Evolutionary conservation across 2,329 filamentous ascomycete genomes (phyloP), one percentile per base, ranked within the genome.

Genomic region (Arachnomyces sp.): DNA sequence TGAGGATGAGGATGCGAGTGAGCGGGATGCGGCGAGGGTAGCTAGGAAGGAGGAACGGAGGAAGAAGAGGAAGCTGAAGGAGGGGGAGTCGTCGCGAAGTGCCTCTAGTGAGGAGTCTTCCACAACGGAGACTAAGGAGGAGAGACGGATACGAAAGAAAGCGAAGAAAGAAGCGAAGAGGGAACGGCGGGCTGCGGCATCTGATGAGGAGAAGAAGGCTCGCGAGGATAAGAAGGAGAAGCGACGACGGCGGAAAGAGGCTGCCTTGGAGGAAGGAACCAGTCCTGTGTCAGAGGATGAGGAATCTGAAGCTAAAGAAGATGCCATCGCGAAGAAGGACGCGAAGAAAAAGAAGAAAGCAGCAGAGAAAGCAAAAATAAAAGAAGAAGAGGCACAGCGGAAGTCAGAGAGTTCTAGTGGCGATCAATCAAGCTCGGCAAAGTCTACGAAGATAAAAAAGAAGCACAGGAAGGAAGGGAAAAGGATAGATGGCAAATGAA

Each of bases 201-300:
- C 5, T 20, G 20, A 9, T 16, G 17, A 44, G 36, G 36, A 47
- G 43, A 41, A 50, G 48, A 25, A 25, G 20, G 20, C 20, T 25
- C 20, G 20, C 9, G 20, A 25, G 42, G 45, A 48, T 33, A 40
- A 38, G 29, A 51, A 50, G 42, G 46, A 42, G 39, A 40, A 45
- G 35, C 54, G 32, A 61, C 52, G 12, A 9, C 20, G 9, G 20
- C 20, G 20, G 9, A 9, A 25, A 25, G 9, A 5, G 9, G 9
- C 36, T 2, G 28, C 9, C 14, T 20, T 15, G n/a, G 30, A 35
- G 11, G 34, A 31, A 11, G 9, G 8, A 13, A 13, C 14, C 15
- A 15, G 20, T 18, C 16, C 29, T 9, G 36, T 15, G 14, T n/a
- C 8, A 9, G 28, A 9, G 9, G 15, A 39, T 18, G 50, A 54